These are phyloP conservation scores for Durio zibethinus DNA, from an alignment of 345 rosid genomes.

Conservation along the genomic window DNA sequence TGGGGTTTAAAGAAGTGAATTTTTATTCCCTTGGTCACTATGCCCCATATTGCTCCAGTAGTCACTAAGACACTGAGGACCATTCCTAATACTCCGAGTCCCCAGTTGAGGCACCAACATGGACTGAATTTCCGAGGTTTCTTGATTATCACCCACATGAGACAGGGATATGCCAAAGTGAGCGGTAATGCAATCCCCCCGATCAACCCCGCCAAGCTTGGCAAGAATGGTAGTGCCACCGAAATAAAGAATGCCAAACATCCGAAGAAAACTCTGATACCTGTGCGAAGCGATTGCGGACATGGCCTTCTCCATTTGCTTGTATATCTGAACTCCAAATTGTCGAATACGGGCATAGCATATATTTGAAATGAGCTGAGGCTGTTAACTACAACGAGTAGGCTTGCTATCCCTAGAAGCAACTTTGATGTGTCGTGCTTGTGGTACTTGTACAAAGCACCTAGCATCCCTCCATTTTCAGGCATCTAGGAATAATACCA, in stretches of 20 bases:
- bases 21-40: slow-evolving; percentile 40
- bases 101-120: slow-evolving; percentile 40
- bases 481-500: slow-evolving; percentile 30
- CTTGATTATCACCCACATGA: slow-evolving; percentile 54
- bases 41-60: slow-evolving; percentile 46
- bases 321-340: slow-evolving; percentile 46
- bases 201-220: slow-evolving; percentile 50
- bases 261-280: slow-evolving; percentile 39
- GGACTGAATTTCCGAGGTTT: slow-evolving; percentile 31
- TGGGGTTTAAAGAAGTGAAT: slow-evolving; percentile 51
- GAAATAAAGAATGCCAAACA: slow-evolving; percentile 46
- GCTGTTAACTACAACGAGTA: slow-evolving; percentile 48
- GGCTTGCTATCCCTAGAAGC: slow-evolving; percentile 36
- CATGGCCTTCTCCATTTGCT: slow-evolving; percentile 44
- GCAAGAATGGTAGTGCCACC: slow-evolving; percentile 53
- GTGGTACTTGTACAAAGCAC: slow-evolving; percentile 38
- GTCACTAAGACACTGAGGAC: slow-evolving; percentile 37
- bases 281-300: slow-evolving; percentile 48
- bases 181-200: slow-evolving; percentile 55
- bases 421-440: slow-evolving; percentile 30
- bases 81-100: slow-evolving; percentile 39
- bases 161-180: slow-evolving; percentile 53
- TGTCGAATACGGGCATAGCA: slow-evolving; percentile 64
- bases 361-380: slow-evolving; percentile 59
- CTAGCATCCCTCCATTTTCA: slow-evolving; percentile 37